Base-by-base conservation (phyloP, 306 rosid species). In the Quercus agrifolia region DNA sequence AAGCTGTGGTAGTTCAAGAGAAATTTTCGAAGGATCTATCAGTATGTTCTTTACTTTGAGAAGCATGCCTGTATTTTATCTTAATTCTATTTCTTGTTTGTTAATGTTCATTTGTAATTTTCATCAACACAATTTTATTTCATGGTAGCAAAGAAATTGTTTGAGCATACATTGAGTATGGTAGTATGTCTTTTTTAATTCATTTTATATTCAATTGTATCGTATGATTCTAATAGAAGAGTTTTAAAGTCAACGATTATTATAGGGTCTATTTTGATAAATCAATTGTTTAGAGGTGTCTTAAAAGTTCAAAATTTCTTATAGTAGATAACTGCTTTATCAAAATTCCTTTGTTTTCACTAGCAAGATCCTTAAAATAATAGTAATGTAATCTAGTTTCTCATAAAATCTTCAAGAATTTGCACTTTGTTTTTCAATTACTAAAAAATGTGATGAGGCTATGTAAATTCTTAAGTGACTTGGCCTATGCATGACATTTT, bases 1-100 rank as follows among this genome's bases (percentile, higher is more conserved):
- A 91, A 80, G 74, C 81, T 76, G 66, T 69, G 28, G 89, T 85
- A 12, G 82, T 90, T 82, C 69, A 77, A 1, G 97, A 95, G 80
- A 92, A 91, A 80, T 91, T 91, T 85, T 95, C 99, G 4, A 87
- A 88, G 84, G 99, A 95, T 66, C 87, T 90, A 76, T 95, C 97
- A 69, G 99, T 92, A 91, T 81, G 91, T 79, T 71, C 83, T 78
- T 63, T 27, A 74, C 25, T 17, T 52, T 82, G 46, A 55, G 44
- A 64, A 49, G 51, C 63, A 4, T 70, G 4, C 11, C 41, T 44
- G 30, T 5, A 14, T 44, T 74, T 71, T 33, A 15, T 62, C 74
- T 64, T 57, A 21, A 59, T 54, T 52, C 6, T 19, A 66, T 44
- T 57, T 57, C 75, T 33, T 35, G 71, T 68, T 56, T 41, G 30